Percentiles rank a stretch among this genome's conserved stretches.
These are phyloP conservation scores for Alloascoidea hylecoeti DNA, from an alignment of 805 yeast genomes.

Conservation along the genomic window DNA sequence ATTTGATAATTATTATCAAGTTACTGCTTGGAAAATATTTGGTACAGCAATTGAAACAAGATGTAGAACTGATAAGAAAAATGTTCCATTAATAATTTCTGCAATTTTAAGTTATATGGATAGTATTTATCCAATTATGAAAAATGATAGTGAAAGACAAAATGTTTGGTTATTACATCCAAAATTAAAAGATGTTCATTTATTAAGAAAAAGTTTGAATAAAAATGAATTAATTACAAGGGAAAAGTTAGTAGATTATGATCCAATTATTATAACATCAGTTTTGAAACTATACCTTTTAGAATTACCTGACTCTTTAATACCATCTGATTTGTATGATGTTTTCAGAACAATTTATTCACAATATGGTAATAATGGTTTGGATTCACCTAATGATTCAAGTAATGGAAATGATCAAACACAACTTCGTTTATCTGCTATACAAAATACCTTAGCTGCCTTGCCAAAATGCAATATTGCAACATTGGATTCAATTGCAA, in stretches of 20 bases:
- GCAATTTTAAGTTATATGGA: slow-evolving; percentile 56
- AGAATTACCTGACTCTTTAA: slow-evolving; percentile 68
- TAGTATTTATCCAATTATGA: slow-evolving; percentile 45
- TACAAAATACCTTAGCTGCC: slow-evolving; percentile 52
- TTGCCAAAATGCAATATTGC: slow-evolving; percentile 62
- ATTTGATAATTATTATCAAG: slow-evolving; percentile 70
- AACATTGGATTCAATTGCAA: slow-evolving; percentile 64
- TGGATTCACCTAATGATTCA: slow-evolving; percentile 6
- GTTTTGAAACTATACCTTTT: slow-evolving; percentile 58
- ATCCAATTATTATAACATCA: slow-evolving; percentile 49
- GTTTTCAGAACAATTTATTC: slow-evolving; percentile 52
- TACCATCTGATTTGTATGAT: slow-evolving; percentile 53
- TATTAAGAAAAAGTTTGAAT: slow-evolving; percentile 40
- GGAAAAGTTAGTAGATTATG: slow-evolving; percentile 19
- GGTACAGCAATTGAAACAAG: slow-evolving; percentile 67
- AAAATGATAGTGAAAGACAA: slow-evolving; percentile 53
- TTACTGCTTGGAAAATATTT: slow-evolving; percentile 55
- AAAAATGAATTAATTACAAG: slow-evolving; percentile 13
- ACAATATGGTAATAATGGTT: slow-evolving; percentile 27
- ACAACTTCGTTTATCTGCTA: slow-evolving; percentile 36
- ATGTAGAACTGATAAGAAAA: slow-evolving; percentile 55
- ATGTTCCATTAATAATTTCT: slow-evolving; percentile 57
- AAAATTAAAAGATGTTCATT: slow-evolving; percentile 44
- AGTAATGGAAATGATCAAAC: slow-evolving; percentile 10
- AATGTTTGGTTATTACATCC: slow-evolving; percentile 58